phyloP scores from a whole-genome alignment of 345 rosid species.

The Trapa bicornis region DNA sequence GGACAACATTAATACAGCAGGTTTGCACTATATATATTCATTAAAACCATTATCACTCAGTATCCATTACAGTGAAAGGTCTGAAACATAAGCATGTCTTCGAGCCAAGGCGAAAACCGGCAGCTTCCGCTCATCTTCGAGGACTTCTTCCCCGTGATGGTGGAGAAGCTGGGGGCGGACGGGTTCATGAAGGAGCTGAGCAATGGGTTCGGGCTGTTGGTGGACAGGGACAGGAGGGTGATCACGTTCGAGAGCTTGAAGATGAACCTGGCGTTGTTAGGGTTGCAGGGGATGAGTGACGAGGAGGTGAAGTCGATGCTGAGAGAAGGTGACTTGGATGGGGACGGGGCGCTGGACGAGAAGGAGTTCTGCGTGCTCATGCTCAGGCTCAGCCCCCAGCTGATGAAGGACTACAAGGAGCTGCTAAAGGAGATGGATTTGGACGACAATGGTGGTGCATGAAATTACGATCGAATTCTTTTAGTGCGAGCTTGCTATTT shows the following conservation, averaged over 20 bases:
- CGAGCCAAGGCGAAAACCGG: not conserved
- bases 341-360: conserved; percentile 35
- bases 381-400: conserved; percentile 43
- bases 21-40: not conserved
- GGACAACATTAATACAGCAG: too few species aligned
- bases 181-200: conserved; percentile 38
- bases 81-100: not conserved
- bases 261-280: conserved; percentile 28
- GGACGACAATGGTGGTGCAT: not conserved
- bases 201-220: conserved; percentile 32
- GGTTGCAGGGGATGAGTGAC: conserved; percentile 24
- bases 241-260: conserved; percentile 38
- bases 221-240: conserved; percentile 29
- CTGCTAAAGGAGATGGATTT: conserved; percentile 22
- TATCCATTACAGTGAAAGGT: not conserved
- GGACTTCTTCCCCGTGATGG: conserved; percentile 37
- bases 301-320: conserved; percentile 35
- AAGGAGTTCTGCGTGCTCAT: conserved; percentile 48
- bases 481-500: too few species aligned
- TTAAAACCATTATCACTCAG: not conserved
- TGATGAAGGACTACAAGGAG: conserved; percentile 33
- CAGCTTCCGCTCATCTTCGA: conserved; percentile 9
- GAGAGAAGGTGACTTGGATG: conserved; percentile 36
- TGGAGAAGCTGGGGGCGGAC: conserved; percentile 30
- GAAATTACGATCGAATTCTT: too few species aligned